A percentile compares a stretch with the other conserved stretches of the same genome.
These are phyloP conservation scores for Porcisia hertigi DNA, from an alignment of 208 protist genomes.

Conservation along the genomic window DNA sequence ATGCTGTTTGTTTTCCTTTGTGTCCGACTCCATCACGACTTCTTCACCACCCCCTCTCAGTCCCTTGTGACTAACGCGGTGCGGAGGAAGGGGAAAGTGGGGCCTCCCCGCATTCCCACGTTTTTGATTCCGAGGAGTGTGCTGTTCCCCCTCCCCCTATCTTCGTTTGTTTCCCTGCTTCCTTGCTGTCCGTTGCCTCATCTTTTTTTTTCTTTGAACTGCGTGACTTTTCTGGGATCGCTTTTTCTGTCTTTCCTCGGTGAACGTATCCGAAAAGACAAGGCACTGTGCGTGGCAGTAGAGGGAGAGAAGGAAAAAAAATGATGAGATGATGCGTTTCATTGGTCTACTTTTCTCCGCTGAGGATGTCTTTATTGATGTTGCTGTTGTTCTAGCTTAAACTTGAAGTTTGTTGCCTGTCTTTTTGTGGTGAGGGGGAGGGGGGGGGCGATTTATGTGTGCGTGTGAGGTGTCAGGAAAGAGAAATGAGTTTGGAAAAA, in stretches of 20 bases:
- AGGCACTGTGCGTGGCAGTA: not conserved
- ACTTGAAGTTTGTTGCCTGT: not conserved
- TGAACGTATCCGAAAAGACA: not conserved
- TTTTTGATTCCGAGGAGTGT: not conserved
- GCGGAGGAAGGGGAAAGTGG: not conserved
- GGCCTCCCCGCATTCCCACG: not conserved
- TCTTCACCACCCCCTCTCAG: not conserved
- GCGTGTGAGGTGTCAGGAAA: not conserved
- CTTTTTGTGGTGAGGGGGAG: too few species aligned
- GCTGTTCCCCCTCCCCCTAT: not conserved
- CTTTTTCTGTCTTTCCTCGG: not conserved
- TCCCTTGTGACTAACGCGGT: not conserved
- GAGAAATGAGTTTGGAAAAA: not conserved
- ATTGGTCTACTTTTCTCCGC: not conserved
- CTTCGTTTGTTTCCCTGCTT: not conserved
- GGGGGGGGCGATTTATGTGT: not conserved
- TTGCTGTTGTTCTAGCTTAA: not conserved
- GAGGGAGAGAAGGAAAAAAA: not conserved
- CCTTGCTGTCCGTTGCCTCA: not conserved
- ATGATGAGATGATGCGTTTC: not conserved
- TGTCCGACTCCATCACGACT: not conserved
- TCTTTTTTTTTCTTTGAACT: not conserved
- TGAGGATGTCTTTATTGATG: not conserved
- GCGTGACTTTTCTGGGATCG: not conserved
- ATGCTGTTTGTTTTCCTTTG: not conserved